Percentiles rank a stretch among this genome's conserved stretches.
phyloP scores from a whole-genome alignment of 345 rosid species.

The Citrus maxima region DNA sequence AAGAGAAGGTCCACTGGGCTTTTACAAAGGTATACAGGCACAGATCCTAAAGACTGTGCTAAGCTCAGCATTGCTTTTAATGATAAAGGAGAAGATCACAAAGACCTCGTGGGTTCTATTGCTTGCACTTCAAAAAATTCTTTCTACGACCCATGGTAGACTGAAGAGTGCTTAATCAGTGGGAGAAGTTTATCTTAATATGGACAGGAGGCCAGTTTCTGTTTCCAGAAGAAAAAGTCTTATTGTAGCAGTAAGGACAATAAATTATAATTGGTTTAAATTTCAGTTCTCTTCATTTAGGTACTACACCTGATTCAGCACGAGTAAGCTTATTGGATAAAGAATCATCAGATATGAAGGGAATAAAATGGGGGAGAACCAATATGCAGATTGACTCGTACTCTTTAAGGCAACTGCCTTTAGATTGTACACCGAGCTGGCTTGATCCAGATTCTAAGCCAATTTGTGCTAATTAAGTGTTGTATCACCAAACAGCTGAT shows the following conservation, averaged over 20 bases:
- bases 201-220: background rate
- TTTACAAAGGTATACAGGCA: conserved; percentile 83
- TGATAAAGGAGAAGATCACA: conserved; percentile 93
- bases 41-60: conserved; percentile 93
- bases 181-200: background rate
- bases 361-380: background rate
- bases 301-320: background rate
- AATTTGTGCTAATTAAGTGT: background rate
- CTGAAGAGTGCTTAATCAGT: conserved; percentile 38
- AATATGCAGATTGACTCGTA: background rate
- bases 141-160: conserved; percentile 34
- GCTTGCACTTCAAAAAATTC: conserved; percentile 57
- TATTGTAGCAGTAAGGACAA: background rate
- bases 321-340: background rate
- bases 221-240: background rate
- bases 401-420: background rate
- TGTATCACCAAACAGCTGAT: background rate
- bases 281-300: background rate
- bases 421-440: background rate
- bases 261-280: background rate
- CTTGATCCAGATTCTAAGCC: background rate
- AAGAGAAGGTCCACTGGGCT: conserved; percentile 76
- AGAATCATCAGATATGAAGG: background rate
- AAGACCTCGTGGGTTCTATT: conserved; percentile 74
- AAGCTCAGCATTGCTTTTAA: conserved; percentile 88